phyloP scores from a whole-genome alignment of 495 filamentous ascomycete species.

The Stereocaulon alpinum region DNA sequence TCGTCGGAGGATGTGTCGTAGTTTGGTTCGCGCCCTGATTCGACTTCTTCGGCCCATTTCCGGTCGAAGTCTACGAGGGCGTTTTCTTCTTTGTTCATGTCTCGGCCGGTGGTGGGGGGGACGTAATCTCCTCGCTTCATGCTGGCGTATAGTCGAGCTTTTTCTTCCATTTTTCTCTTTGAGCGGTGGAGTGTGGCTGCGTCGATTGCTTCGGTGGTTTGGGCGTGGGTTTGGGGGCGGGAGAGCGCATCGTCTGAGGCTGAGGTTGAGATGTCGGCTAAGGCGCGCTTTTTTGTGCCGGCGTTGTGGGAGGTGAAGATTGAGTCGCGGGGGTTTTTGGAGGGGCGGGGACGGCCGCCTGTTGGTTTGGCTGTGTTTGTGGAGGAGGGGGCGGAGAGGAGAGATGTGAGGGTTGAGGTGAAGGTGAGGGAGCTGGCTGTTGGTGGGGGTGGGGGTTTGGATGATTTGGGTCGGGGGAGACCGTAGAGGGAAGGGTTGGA shows the following conservation, averaged over 20 bases:
- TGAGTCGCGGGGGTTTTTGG: constrained; percentile 51
- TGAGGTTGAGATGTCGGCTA: constrained; percentile 31
- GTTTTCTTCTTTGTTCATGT: constrained; percentile 29
- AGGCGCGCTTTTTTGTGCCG: constrained; percentile 53
- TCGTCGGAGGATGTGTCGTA: constrained; percentile 33
- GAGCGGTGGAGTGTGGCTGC: constrained; percentile 45
- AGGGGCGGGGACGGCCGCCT: constrained; percentile 53
- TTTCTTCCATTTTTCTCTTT: constrained; percentile 73
- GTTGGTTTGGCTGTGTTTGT: constrained; percentile 25
- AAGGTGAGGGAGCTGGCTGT: constrained; percentile 41
- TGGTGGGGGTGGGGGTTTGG: constrained; percentile 44
- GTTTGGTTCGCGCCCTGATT: constrained; percentile 25
- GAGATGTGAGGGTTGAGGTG: constrained; percentile 57
- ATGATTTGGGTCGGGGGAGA: constrained; percentile 47
- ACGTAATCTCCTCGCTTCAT: constrained; percentile 68
- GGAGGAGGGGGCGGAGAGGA: constrained; percentile 45
- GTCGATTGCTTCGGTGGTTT: constrained; percentile 36
- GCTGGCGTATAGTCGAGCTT: constrained; percentile 70
- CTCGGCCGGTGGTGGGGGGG: constrained; percentile 20
- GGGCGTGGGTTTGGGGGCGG: constrained; percentile 27
- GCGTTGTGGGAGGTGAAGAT: constrained; percentile 66
- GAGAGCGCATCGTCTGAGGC: constrained; percentile 21
- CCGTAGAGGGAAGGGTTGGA: constrained; percentile 65
- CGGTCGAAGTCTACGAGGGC: constrained; percentile 82
- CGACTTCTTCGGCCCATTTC: constrained; percentile 72